Evolutionary conservation across 148 eudicot species (phyloP).

Genomic region (Vaccinium corymbosum): DNA sequence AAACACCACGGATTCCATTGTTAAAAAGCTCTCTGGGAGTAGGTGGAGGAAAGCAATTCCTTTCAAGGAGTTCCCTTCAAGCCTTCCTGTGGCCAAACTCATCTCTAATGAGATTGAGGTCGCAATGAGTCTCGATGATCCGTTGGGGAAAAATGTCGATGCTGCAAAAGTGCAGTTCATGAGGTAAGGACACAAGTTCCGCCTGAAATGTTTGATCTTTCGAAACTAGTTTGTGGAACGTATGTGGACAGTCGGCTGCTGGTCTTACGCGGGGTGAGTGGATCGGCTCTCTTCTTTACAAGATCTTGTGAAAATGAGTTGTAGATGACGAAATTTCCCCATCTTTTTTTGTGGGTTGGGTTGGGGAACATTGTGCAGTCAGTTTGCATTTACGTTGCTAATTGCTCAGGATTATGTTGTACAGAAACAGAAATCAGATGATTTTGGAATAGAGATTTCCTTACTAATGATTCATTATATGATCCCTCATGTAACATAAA

Average conservation of each 20-base stretch:
- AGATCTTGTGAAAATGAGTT: conserved; percentile 43
- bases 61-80: conserved; percentile 71
- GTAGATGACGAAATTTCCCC: conserved; percentile 12
- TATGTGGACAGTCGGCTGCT: conserved; percentile 80
- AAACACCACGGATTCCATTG: conserved; percentile 32
- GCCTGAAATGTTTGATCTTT: conserved; percentile 87
- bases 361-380: neutral
- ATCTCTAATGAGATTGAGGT: conserved; percentile 51
- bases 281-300: conserved; percentile 79
- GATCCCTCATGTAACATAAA: no score
- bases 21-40: conserved; percentile 48
- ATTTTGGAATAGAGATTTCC: no score
- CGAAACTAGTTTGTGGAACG: conserved; percentile 86
- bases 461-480: no score
- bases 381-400: neutral
- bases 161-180: conserved; percentile 44
- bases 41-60: conserved; percentile 84
- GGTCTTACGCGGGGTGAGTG: conserved; percentile 71
- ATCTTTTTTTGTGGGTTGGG: neutral
- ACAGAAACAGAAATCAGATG: neutral
- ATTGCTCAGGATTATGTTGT: neutral
- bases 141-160: conserved; percentile 40
- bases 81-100: conserved; percentile 81
- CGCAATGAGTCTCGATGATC: conserved; percentile 49
- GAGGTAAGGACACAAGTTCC: conserved; percentile 77